phyloP scores from a whole-genome alignment of 805 yeast genomes.

The Priceomyces haplophilus region DNA sequence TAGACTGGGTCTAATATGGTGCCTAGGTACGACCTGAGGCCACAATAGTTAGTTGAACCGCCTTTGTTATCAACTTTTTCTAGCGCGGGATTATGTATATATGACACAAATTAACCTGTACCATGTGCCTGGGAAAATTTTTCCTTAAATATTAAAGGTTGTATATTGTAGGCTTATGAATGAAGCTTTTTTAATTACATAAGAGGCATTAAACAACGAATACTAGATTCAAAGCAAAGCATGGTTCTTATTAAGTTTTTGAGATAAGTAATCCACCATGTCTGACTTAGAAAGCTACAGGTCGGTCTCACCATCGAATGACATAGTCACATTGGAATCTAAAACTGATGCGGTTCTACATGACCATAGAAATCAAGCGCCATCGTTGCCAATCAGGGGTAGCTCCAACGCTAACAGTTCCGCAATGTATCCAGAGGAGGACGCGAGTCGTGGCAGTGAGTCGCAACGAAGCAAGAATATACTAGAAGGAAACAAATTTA shows the following conservation, averaged over 20 bases:
- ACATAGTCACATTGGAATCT: slow-evolving; percentile 16
- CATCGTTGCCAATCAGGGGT: slow-evolving; percentile 26
- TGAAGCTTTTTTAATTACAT: neutral
- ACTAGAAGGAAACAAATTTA: neutral
- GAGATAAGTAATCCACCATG: slow-evolving; percentile 19
- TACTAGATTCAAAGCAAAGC: neutral
- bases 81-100: too few relatives aligned
- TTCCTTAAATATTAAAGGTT: neutral
- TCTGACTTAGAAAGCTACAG: slow-evolving; percentile 40
- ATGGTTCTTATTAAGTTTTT: neutral
- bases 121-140: slow-evolving; percentile 2
- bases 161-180: neutral
- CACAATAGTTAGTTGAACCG: too few relatives aligned
- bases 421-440: slow-evolving; percentile 16
- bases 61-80: too few relatives aligned
- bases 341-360: slow-evolving; percentile 34
- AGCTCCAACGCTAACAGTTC: slow-evolving; percentile 10
- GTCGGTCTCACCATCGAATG: slow-evolving; percentile 25
- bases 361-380: slow-evolving; percentile 40
- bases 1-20: slow-evolving; percentile 66
- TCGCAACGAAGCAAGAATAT: neutral
- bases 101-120: slow-evolving; percentile 2
- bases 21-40: too few relatives aligned
- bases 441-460: neutral
- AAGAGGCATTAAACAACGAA: neutral